phyloP scores from a whole-genome alignment of 345 rosid genomes.

The Melaleuca quinquenervia region DNA sequence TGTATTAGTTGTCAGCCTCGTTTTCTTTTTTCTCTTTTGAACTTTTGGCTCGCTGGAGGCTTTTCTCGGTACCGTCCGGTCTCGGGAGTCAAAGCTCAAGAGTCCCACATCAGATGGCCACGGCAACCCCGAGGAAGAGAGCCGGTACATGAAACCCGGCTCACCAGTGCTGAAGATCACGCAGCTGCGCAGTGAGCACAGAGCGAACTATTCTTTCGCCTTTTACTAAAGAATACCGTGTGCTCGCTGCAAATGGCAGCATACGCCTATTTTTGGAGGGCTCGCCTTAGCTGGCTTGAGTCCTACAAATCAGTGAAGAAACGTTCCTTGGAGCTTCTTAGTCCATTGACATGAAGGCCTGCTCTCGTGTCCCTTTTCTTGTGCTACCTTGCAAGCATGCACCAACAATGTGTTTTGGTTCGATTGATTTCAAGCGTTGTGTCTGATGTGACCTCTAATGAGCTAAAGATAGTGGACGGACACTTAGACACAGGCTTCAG shows the following conservation, averaged over 20 bases:
- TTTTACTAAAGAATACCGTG: constrained; percentile 44
- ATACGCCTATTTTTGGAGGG: constrained; percentile 11
- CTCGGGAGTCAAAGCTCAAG: neutral
- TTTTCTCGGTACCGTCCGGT: neutral
- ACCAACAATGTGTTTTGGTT: neutral
- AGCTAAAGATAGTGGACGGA: neutral
- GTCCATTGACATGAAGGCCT: accelerated
- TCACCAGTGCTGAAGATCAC: accelerated
- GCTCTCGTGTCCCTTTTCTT: too few species aligned
- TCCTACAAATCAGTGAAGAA: neutral
- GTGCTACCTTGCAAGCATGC: neutral
- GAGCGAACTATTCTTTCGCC: constrained; percentile 44
- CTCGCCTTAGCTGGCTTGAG: neutral
- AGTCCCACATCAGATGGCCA: neutral
- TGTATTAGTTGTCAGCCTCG: neutral
- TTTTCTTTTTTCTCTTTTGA: neutral
- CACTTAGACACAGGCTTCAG: neutral
- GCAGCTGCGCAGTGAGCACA: constrained; percentile 26
- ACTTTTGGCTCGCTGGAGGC: neutral
- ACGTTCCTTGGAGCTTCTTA: neutral
- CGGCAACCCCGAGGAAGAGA: neutral
- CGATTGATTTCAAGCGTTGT: neutral
- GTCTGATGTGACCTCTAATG: neutral
- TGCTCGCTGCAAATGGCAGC: constrained; percentile 10
- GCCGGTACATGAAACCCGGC: neutral